Evolutionary conservation across 805 yeast species (phyloP).

Genomic region (Henningerozyma blattae): DNA sequence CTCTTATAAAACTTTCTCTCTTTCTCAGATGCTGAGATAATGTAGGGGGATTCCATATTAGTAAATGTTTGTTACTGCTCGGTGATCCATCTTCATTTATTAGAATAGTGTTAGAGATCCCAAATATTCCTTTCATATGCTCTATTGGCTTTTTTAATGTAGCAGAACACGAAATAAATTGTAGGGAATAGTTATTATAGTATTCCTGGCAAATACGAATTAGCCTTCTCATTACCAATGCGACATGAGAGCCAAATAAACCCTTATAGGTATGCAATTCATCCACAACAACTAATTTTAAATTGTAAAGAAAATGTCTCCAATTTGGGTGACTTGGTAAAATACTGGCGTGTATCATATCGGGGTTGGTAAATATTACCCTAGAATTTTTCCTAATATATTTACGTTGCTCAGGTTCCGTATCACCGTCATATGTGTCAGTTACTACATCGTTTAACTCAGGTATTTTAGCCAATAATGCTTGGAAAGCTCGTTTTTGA

Average conservation of each 20-base stretch:
- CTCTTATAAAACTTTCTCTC: conserved; percentile 58
- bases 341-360: conserved; percentile 76
- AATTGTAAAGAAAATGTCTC: conserved; percentile 51
- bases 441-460: conserved; percentile 35
- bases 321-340: conserved; percentile 69
- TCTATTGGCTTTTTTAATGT: conserved; percentile 64
- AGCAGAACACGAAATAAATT: conserved; percentile 87
- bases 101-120: conserved; percentile 46
- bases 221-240: conserved; percentile 70
- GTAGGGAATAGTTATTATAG: conserved; percentile 33
- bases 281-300: conserved; percentile 69
- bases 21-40: conserved; percentile 43
- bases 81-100: conserved; percentile 83
- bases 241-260: conserved; percentile 86
- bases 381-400: conserved; percentile 51
- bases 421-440: conserved; percentile 92
- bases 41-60: conserved; percentile 80
- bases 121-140: conserved; percentile 68
- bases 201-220: conserved; percentile 37
- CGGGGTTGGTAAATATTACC: conserved; percentile 90
- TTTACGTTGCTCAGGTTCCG: conserved; percentile 44
- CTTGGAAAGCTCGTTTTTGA: conserved; percentile 71
- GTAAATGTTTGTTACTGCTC: conserved; percentile 56
- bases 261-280: conserved; percentile 85
- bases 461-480: conserved; percentile 40